phyloP scores from a whole-genome alignment of 306 rosid genomes.

The Prunus padus region DNA sequence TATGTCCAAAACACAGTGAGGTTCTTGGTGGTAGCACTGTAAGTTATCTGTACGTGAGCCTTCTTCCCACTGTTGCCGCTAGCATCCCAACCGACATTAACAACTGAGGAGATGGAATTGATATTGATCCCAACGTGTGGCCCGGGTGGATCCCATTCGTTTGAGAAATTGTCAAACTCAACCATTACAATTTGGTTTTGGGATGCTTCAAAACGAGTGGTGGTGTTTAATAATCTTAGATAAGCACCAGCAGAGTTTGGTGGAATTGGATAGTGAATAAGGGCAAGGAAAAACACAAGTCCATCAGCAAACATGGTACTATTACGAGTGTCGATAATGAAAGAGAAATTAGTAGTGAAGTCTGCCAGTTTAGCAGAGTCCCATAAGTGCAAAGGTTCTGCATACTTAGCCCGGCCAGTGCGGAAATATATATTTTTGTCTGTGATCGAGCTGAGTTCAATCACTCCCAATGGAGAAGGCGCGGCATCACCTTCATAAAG shows the following conservation, averaged over 20 bases:
- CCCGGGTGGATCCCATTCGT: neutral
- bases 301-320: conserved; percentile 14
- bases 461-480: neutral
- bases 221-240: conserved; percentile 23
- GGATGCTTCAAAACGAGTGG: neutral
- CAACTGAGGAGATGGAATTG: neutral
- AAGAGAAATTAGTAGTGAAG: conserved; percentile 19
- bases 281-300: conserved; percentile 26
- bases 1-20: conserved; percentile 13
- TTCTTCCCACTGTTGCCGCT: neutral
- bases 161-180: conserved; percentile 21
- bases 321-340: neutral
- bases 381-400: conserved; percentile 17
- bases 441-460: neutral
- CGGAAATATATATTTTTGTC: neutral
- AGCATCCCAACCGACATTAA: neutral
- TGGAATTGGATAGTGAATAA: neutral
- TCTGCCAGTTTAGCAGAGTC: conserved; percentile 15
- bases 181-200: conserved; percentile 17
- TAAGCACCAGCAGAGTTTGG: conserved; percentile 8
- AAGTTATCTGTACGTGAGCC: conserved; percentile 7
- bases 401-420: neutral
- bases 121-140: conserved; percentile 12
- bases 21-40: conserved; percentile 23
- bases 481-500: no score